Evolutionary conservation across 306 rosid species (phyloP).

Genomic region (Coriaria nepalensis): DNA sequence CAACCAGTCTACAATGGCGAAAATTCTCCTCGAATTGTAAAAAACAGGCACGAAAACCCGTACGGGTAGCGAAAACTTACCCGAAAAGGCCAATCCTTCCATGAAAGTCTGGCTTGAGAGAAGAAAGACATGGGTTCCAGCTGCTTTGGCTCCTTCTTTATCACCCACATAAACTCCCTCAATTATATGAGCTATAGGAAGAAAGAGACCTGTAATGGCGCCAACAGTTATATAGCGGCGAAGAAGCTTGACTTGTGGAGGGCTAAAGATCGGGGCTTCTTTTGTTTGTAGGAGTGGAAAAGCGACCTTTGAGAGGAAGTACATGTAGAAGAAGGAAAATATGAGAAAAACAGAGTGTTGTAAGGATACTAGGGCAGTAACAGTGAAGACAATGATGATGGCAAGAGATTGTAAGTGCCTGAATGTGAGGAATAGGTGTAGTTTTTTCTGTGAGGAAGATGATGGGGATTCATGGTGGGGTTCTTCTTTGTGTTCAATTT

Average conservation of each 20-base stretch:
- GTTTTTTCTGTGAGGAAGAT: no score
- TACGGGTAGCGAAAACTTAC: slow-evolving; percentile 43
- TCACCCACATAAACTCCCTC: slow-evolving; percentile 66
- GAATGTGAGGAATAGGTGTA: no score
- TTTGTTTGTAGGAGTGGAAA: slow-evolving; percentile 36
- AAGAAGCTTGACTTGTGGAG: slow-evolving; percentile 33
- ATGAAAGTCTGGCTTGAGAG: slow-evolving; percentile 74
- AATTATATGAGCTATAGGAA: slow-evolving; percentile 57
- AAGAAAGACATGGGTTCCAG: slow-evolving; percentile 76
- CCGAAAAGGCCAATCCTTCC: slow-evolving; percentile 61
- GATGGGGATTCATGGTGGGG: no score
- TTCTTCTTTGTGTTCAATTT: no score
- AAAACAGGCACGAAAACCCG: slow-evolving; percentile 76
- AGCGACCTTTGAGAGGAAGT: slow-evolving; percentile 37
- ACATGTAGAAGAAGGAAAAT: no score
- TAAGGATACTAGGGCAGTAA: no score
- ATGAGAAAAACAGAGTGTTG: no score
- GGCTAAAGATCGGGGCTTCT: slow-evolving; percentile 31
- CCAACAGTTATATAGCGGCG: slow-evolving; percentile 34
- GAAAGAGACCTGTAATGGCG: slow-evolving; percentile 52
- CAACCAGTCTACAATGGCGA: slow-evolving; percentile 61
- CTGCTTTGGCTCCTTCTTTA: slow-evolving; percentile 68
- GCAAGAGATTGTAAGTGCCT: no score
- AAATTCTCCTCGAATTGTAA: slow-evolving; percentile 64
- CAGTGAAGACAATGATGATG: no score